phyloP scores from a whole-genome alignment of 1,284 basidiomycete genomes.

The Ustilago xerochloae region DNA sequence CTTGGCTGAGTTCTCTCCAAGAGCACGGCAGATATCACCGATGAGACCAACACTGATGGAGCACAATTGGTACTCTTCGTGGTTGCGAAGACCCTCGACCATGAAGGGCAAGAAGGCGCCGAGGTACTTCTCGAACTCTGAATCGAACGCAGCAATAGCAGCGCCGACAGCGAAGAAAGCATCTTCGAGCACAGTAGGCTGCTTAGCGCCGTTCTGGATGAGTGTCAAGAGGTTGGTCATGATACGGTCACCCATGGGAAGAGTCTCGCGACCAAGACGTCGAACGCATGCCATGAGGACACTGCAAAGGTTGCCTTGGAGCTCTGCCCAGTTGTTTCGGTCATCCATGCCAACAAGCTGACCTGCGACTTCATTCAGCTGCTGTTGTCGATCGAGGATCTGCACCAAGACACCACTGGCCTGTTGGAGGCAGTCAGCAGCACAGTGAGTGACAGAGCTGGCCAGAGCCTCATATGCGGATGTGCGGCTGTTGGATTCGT shows the following conservation, averaged over 20 bases:
- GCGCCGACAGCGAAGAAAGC: constrained; percentile 95
- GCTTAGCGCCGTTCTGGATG: constrained; percentile 85
- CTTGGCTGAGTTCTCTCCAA: constrained; percentile 83
- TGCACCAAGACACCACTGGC: constrained; percentile 85
- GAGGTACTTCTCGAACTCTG: constrained; percentile 87
- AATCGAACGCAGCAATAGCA: constrained; percentile 77
- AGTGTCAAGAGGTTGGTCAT: constrained; percentile 92
- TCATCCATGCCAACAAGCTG: constrained; percentile 96
- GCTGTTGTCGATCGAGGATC: constrained; percentile 88
- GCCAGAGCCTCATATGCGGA: constrained; percentile 96
- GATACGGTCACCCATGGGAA: constrained; percentile 89
- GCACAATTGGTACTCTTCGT: constrained; percentile 95
- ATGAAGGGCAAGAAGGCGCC: constrained; percentile 89
- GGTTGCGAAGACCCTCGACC: constrained; percentile 86
- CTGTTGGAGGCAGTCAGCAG: constrained; percentile 81
- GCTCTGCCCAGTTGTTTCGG: constrained; percentile 97
- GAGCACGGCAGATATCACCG: constrained; percentile 91
- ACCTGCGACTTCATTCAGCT: constrained; percentile 76
- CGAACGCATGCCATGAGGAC: constrained; percentile 63
- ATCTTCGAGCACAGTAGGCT: constrained; percentile 95
- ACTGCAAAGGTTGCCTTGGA: constrained; percentile 94
- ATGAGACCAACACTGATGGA: constrained; percentile 95
- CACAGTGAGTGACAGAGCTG: constrained; percentile 83
- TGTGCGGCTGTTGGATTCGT: constrained; percentile 92
- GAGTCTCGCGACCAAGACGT: constrained; percentile 85